phyloP scores from a whole-genome alignment of 805 yeast species.

The Maudiozyma pseudohumilis region DNA sequence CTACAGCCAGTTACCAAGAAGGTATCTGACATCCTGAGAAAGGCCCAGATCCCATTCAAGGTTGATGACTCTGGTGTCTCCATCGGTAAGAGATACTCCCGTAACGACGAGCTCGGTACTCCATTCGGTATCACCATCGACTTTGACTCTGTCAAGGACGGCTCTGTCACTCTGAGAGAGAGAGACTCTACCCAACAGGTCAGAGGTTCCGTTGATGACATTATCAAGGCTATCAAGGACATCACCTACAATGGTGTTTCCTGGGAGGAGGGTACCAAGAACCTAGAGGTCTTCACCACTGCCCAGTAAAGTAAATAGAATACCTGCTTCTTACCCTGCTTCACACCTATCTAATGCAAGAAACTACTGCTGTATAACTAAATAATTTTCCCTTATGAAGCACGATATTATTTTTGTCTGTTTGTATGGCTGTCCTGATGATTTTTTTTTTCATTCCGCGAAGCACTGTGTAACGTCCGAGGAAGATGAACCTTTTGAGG shows the following conservation, averaged over 20 bases:
- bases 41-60: constrained; percentile 83
- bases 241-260: constrained; percentile 64
- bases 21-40: constrained; percentile 63
- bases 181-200: constrained; percentile 96
- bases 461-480: no score
- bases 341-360: no score
- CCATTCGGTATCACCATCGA: constrained; percentile 98
- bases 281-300: constrained; percentile 68
- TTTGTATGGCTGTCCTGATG: no score
- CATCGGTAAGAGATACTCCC: constrained; percentile 94
- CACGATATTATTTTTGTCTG: no score
- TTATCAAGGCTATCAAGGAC: constrained; percentile 61
- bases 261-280: constrained; percentile 81
- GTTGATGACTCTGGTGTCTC: constrained; percentile 96
- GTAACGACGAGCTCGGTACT: constrained; percentile 97
- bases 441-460: no score
- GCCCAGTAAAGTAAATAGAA: constrained; percentile 32
- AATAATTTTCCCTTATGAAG: no score
- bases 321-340: no score
- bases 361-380: no score
- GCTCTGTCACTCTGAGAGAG: constrained; percentile 88
- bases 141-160: constrained; percentile 82
- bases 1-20: constrained; percentile 65
- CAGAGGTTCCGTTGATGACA: constrained; percentile 74
- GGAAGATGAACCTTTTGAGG: no score